Evolutionary conservation across 1,284 basidiomycete species (phyloP).

Genomic region (Leucoagaricus sp.): DNA sequence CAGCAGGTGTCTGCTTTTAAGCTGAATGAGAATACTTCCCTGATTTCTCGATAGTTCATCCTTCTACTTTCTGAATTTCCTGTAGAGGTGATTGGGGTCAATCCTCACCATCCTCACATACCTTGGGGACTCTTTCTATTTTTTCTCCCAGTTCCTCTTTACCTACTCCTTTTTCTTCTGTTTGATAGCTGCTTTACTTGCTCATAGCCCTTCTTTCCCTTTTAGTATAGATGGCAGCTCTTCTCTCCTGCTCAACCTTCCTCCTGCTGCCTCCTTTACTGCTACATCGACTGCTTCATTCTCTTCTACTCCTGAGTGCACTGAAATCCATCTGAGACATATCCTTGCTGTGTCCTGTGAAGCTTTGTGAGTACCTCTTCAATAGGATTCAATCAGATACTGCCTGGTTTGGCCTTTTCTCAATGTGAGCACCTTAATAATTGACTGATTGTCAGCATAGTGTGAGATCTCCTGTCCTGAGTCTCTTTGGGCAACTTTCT

Average conservation of each 20-base stretch:
- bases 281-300: too few species aligned
- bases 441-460: slow-evolving; percentile 25
- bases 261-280: too few species aligned
- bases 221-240: too few species aligned
- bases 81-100: slow-evolving; percentile 19
- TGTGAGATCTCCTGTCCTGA: slow-evolving; percentile 7
- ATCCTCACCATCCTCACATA: slow-evolving; percentile 11
- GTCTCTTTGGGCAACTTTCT: neutral
- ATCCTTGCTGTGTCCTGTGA: neutral
- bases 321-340: neutral
- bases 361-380: slow-evolving; percentile 1
- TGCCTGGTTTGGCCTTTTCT: slow-evolving; percentile 20
- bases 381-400: slow-evolving; percentile 19
- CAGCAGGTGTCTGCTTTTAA: slow-evolving; percentile 20
- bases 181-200: slow-evolving; percentile 22
- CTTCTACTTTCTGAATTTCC: slow-evolving; percentile 19
- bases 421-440: slow-evolving; percentile 16
- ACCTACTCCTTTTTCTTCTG: slow-evolving; percentile 8
- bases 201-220: too few species aligned
- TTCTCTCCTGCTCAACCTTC: too few species aligned
- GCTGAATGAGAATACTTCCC: slow-evolving; percentile 26
- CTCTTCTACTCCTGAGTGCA: too few species aligned
- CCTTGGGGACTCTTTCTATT: slow-evolving; percentile 21
- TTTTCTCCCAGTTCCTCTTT: slow-evolving; percentile 1
- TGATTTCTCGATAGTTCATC: slow-evolving; percentile 17